Evolutionary conservation across 768 basidiomycete genomes (phyloP).

Genomic region (Paxillus ammoniavirescens): DNA sequence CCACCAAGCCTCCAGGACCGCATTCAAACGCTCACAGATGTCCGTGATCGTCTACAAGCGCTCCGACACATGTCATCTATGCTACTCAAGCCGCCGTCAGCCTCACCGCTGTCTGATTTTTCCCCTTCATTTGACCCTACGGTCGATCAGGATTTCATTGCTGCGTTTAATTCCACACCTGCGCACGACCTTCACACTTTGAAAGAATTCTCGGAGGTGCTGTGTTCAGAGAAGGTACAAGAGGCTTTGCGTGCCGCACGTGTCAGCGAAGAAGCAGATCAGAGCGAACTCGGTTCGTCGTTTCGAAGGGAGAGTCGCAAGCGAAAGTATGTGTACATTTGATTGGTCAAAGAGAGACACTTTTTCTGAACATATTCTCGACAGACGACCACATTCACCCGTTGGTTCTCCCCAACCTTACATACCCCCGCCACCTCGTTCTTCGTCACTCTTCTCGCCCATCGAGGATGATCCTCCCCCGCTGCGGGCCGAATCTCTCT

Average conservation of each 20-base stretch:
- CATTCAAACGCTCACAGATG: conserved; percentile 46
- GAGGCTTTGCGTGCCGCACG: conserved; percentile 54
- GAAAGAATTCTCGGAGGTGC: conserved; percentile 44
- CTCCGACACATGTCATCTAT: conserved; percentile 46
- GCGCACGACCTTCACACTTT: conserved; percentile 46
- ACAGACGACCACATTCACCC: conserved; percentile 51
- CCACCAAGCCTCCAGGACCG: conserved; percentile 37
- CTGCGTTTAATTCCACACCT: conserved; percentile 26
- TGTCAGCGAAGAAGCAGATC: conserved; percentile 54
- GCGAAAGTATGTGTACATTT: conserved; percentile 45
- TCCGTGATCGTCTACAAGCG: conserved; percentile 42
- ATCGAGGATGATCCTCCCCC: conserved; percentile 35
- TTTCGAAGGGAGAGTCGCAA: conserved; percentile 52
- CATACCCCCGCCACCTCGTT: conserved; percentile 38
- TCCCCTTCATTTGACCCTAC: conserved; percentile 26
- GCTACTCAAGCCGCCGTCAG: conserved; percentile 40
- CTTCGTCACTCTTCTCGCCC: conserved; percentile 42
- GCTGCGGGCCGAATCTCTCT: conserved; percentile 45
- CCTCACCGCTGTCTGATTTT: conserved; percentile 22
- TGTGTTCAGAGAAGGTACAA: conserved; percentile 55
- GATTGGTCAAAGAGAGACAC: background rate
- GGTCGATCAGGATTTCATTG: conserved; percentile 28
- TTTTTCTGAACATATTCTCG: background rate
- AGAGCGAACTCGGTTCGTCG: conserved; percentile 44
- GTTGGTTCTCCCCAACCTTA: conserved; percentile 61